Base-by-base conservation (phyloP, 2,329 filamentous ascomycete genomes). In the Fusarium succisae region DNA sequence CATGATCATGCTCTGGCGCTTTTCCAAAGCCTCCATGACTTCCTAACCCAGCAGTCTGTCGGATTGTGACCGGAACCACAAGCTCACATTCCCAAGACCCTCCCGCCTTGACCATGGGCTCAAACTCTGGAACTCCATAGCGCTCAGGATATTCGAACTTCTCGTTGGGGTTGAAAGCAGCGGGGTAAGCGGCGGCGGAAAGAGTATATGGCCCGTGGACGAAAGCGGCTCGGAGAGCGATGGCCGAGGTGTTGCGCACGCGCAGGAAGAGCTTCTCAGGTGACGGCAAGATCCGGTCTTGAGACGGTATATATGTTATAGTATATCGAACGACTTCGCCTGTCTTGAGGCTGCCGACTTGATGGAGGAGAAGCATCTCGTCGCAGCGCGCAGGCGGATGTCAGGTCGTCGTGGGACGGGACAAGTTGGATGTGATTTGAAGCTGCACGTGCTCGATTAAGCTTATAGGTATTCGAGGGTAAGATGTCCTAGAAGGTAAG, bases 181-280 rank as follows among this genome's bases (percentile, higher is more conserved):
- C 88, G 2, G 96, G 94, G 78, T 97, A 97, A 30, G 95, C 93
- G 58, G 95, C 91, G 55, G 95, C 92, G 78, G 94, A 95, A 43
- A 98, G 88, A 2, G 92, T 97, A 81, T 99, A 99, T 3, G 96
- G 96, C 0, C 96, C 96, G 83, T 98, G 96, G 61, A 99, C 92
- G 81, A 98, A 99, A 64, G 96, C 96, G 61, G 96, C 96, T 79
- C 96, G 94, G 44, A 98, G 87, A 22, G 96, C 94, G 73, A 98
- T 94, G 65, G 94, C 93, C 44, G 93, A 96, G 15, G 94, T 95
- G 83, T 99, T 99, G 81, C 94, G 96, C 81, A 99, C 91, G 77
- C 94, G 94, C 51, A 99, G 90, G 83, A 94, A 90, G 43, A 99
- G 90, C 77, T 91, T 88, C 74, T 92, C 86, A 35, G 96, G 96